phyloP scores from a whole-genome alignment of 2,329 filamentous ascomycete genomes.

The Alternaria solani region DNA sequence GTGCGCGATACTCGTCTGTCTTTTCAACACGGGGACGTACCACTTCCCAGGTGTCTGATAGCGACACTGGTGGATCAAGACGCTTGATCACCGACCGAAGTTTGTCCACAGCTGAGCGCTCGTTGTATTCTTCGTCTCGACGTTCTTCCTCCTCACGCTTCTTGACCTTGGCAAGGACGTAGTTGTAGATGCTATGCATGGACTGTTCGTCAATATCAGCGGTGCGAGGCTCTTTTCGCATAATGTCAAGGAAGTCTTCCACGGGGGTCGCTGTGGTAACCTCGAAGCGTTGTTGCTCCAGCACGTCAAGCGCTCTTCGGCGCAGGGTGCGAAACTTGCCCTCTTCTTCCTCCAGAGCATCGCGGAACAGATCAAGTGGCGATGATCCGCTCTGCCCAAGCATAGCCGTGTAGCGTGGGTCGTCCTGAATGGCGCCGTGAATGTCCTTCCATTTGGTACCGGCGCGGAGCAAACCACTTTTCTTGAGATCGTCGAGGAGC shows the following conservation, averaged over 20 bases:
- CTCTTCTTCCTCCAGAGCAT: constrained; percentile 92
- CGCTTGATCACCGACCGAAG: constrained; percentile 88
- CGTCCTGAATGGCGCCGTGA: constrained; percentile 75
- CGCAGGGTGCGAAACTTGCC: constrained; percentile 80
- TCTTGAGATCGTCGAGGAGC: constrained; percentile 77
- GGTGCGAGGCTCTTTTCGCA: constrained; percentile 87
- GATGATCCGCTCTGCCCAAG: constrained; percentile 84
- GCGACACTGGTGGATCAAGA: constrained; percentile 80
- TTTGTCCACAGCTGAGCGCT: constrained; percentile 83
- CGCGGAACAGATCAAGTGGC: constrained; percentile 94
- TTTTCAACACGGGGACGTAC: constrained; percentile 81
- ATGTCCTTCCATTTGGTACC: constrained; percentile 90
- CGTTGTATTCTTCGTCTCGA: constrained; percentile 80
- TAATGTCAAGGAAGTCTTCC: constrained; percentile 83
- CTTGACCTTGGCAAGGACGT: constrained; percentile 84
- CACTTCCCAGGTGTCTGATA: constrained; percentile 87
- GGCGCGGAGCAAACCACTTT: constrained; percentile 83
- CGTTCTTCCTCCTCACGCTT: constrained; percentile 86
- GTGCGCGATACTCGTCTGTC: constrained; percentile 81
- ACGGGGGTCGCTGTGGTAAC: constrained; percentile 85
- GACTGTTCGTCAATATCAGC: constrained; percentile 84
- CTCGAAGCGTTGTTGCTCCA: constrained; percentile 94
- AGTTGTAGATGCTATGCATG: constrained; percentile 82
- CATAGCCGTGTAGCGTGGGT: constrained; percentile 83
- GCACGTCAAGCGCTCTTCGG: constrained; percentile 85